These are phyloP conservation scores for Blastobotrys americana DNA, from an alignment of 805 yeast species.

Conservation along the genomic window DNA sequence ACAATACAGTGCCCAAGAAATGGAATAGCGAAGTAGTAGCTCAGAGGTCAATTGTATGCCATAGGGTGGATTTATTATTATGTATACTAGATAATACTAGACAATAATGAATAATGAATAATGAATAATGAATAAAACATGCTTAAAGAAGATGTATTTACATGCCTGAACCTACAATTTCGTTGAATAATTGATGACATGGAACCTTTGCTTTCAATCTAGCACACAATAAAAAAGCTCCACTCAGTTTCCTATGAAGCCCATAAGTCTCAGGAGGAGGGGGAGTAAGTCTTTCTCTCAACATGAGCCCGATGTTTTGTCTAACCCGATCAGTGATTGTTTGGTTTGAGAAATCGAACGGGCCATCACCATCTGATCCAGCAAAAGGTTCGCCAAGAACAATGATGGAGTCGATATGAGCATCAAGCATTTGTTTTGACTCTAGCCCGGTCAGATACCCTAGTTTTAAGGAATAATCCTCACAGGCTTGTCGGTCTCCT, in stretches of 20 bases:
- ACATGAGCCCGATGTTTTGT: conserved; percentile 80
- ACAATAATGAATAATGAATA: too few species aligned
- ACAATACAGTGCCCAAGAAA: too few species aligned
- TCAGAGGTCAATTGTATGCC: too few species aligned
- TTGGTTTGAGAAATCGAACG: conserved; percentile 71
- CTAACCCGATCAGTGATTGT: conserved; percentile 93
- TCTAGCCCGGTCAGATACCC: conserved; percentile 93
- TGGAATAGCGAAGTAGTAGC: too few species aligned
- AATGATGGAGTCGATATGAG: conserved; percentile 85
- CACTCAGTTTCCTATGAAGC: conserved; percentile 91
- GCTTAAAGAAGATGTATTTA: not conserved
- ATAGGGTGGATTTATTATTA: too few species aligned
- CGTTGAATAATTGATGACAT: conserved; percentile 65
- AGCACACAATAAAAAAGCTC: conserved; percentile 86
- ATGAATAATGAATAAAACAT: too few species aligned
- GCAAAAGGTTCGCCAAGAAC: conserved; percentile 91
- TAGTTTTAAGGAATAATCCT: conserved; percentile 56
- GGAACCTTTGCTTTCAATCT: conserved; percentile 77
- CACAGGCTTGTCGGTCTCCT: conserved; percentile 58
- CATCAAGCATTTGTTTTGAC: conserved; percentile 76
- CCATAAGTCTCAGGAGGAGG: conserved; percentile 98
- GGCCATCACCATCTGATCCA: conserved; percentile 39
- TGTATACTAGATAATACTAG: too few species aligned
- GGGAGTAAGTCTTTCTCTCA: conserved; percentile 84
- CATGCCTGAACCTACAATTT: conserved; percentile 49